A percentile compares a stretch with the other conserved stretches of the same genome.
These are phyloP conservation scores for Metschnikowia rubicola DNA, from an alignment of 805 yeast species.

Conservation along the genomic window DNA sequence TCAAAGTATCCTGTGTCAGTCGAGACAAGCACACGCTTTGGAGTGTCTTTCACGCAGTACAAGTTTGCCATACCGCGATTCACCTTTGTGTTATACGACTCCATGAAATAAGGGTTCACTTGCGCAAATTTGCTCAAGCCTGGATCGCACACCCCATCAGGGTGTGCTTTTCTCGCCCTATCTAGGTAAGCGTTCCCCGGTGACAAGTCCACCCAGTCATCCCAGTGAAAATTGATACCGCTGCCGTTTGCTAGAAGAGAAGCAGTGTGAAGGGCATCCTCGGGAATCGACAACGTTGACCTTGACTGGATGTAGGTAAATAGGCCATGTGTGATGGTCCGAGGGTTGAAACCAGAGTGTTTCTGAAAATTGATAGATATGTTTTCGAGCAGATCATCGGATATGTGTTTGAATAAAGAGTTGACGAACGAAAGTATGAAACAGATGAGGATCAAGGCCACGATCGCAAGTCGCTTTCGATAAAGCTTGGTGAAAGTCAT, in stretches of 20 bases:
- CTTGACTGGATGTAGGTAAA: conserved; percentile 11
- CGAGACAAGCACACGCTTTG: conserved; percentile 23
- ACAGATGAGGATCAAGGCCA: conserved; percentile 8
- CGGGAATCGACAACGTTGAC: background rate
- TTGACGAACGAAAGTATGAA: conserved; percentile 11
- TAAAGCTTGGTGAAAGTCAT: conserved; percentile 15
- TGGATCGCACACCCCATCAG: conserved; percentile 26
- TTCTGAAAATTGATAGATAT: conserved; percentile 24
- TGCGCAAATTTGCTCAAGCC: conserved; percentile 19
- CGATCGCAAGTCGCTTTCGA: conserved; percentile 10
- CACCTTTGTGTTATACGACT: conserved; percentile 31
- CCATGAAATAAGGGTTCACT: conserved; percentile 34
- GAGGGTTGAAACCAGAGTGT: conserved; percentile 26
- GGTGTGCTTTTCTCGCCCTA: conserved; percentile 12
- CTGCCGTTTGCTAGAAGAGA: conserved; percentile 9
- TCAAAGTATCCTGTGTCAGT: conserved; percentile 25
- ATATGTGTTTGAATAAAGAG: conserved; percentile 13
- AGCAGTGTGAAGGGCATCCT: background rate
- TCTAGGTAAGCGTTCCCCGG: conserved; percentile 23
- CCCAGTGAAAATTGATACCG: conserved; percentile 39
- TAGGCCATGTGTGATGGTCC: conserved; percentile 13
- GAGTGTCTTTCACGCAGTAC: conserved; percentile 30
- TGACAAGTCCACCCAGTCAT: conserved; percentile 35
- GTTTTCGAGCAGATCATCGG: conserved; percentile 23
- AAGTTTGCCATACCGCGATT: conserved; percentile 32